Conservation (phyloP, 441 rosid genomes). For the Erysimum pusillum region DNA sequence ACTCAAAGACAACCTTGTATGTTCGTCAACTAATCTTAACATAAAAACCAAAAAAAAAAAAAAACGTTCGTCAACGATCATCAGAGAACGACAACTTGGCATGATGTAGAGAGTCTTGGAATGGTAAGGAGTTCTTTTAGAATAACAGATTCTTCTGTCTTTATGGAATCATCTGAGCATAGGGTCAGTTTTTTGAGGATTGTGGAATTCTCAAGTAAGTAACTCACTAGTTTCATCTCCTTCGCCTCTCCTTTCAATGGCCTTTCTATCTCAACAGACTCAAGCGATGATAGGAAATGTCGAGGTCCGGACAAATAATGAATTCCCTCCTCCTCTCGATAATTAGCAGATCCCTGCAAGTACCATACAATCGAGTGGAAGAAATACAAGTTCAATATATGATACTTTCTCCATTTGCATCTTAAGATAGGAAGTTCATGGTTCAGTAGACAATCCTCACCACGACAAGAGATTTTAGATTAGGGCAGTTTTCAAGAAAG, state of each 20-base stretch:
- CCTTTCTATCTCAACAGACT: constrained; percentile 7
- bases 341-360: background rate
- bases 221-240: constrained; percentile 21
- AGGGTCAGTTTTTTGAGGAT: constrained; percentile 17
- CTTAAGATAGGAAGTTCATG: background rate
- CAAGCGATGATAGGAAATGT: background rate
- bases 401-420: background rate
- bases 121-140: background rate
- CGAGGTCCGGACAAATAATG: background rate
- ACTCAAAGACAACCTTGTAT: too few relatives aligned
- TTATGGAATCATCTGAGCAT: background rate
- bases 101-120: background rate
- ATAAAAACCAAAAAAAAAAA: too few relatives aligned
- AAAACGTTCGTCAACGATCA: too few relatives aligned
- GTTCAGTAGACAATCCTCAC: background rate
- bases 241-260: background rate
- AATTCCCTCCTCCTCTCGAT: background rate
- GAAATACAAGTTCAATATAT: background rate
- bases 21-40: too few relatives aligned
- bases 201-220: constrained; percentile 14
- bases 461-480: constrained; percentile 7
- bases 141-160: constrained; percentile 4
- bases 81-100: background rate
- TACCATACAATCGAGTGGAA: background rate
- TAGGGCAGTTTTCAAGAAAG: constrained; percentile 16